phyloP scores from a whole-genome alignment of 2,329 filamentous ascomycete species.

The Hypoxylon sp. region DNA sequence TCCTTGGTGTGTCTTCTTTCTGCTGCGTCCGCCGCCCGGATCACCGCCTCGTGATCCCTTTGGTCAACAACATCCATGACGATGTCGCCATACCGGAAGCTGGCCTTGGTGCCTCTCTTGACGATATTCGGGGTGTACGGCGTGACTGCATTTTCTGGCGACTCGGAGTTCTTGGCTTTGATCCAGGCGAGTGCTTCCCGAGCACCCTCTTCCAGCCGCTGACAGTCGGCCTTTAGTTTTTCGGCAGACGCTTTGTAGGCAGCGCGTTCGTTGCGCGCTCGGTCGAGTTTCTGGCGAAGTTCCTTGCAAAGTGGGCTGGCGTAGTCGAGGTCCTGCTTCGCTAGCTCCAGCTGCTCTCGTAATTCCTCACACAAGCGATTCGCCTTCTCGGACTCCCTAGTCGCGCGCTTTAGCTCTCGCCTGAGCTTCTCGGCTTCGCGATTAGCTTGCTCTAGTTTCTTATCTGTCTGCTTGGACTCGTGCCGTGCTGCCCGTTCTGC shows the following conservation, averaged over 20 bases:
- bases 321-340: constrained; percentile 47
- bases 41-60: constrained; percentile 62
- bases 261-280: constrained; percentile 76
- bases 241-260: constrained; percentile 68
- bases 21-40: constrained; percentile 71
- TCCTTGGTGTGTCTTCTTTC: constrained; percentile 81
- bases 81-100: constrained; percentile 60
- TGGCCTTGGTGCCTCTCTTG: constrained; percentile 50
- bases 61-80: constrained; percentile 65
- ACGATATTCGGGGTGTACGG: constrained; percentile 35
- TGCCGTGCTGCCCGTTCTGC: constrained; percentile 57
- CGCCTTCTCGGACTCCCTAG: constrained; percentile 67
- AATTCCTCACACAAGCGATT: constrained; percentile 64
- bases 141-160: constrained; percentile 36
- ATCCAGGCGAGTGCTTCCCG: constrained; percentile 58
- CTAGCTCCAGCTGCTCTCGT: constrained; percentile 48
- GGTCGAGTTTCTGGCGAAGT: constrained; percentile 77
- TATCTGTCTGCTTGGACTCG: constrained; percentile 58
- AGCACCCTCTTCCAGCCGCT: constrained; percentile 61
- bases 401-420: constrained; percentile 55
- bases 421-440: constrained; percentile 45
- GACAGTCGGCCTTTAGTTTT: constrained; percentile 68
- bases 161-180: constrained; percentile 51
- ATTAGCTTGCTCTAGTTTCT: constrained; percentile 61
- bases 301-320: constrained; percentile 56